These are phyloP conservation scores for Neurospora sp. DNA, from an alignment of 495 filamentous ascomycete species.

Conservation along the genomic window DNA sequence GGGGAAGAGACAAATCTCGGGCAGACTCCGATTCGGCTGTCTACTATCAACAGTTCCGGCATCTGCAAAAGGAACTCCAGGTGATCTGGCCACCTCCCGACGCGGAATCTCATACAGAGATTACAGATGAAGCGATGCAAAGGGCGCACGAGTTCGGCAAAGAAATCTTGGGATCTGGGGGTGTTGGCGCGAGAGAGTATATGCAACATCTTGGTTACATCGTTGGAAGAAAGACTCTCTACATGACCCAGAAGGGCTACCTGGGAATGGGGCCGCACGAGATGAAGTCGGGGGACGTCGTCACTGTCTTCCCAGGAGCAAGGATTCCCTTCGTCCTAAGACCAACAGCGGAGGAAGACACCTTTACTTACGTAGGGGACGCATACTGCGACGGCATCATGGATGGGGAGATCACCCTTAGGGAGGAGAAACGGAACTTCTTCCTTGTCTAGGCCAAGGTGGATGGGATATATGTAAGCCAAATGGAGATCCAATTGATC, in stretches of 20 bases:
- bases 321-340: slow-evolving; percentile 6
- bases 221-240: not conserved
- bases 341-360: not conserved
- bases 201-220: too few species aligned
- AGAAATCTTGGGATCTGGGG: too few species aligned
- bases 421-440: not conserved
- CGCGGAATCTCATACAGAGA: too few species aligned
- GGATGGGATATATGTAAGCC: too few species aligned
- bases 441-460: not conserved
- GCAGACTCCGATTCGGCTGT: too few species aligned
- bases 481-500: too few species aligned
- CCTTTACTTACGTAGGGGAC: not conserved
- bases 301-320: slow-evolving; percentile 2
- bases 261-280: slow-evolving; percentile 2
- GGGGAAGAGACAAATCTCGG: rapidly evolving
- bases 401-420: slow-evolving; percentile 5
- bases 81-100: too few species aligned
- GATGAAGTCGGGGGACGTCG: not conserved
- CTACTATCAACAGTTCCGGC: too few species aligned
- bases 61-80: too few species aligned
- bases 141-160: too few species aligned
- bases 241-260: slow-evolving; percentile 2
- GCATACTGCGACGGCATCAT: slow-evolving; percentile 14
- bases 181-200: too few species aligned
- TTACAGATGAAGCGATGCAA: too few species aligned